Percentiles rank a stretch among this genome's conserved stretches.
phyloP scores from a whole-genome alignment of 306 rosid genomes.

The Hippophae tibetana region DNA sequence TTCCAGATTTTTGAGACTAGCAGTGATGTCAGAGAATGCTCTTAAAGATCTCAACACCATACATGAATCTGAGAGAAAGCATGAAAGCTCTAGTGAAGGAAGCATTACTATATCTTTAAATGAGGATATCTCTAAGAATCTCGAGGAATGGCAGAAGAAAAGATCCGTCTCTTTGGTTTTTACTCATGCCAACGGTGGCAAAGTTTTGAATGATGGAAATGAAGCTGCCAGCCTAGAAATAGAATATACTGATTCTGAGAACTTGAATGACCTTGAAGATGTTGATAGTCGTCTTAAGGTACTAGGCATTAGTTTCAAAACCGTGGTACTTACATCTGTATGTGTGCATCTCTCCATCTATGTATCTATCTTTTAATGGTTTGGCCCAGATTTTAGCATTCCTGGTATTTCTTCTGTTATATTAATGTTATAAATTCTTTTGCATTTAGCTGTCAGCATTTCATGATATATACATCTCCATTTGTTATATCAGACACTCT shows the following conservation, averaged over 20 bases:
- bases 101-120: constrained; percentile 34
- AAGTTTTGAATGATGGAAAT: constrained; percentile 26
- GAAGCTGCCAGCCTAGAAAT: constrained; percentile 63
- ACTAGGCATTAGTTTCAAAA: constrained; percentile 13
- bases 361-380: no score
- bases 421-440: background rate
- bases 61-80: constrained; percentile 61
- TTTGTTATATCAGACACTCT: constrained; percentile 53
- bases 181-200: constrained; percentile 54
- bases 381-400: background rate
- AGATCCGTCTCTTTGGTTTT: constrained; percentile 31
- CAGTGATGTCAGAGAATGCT: constrained; percentile 77
- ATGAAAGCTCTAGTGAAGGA: constrained; percentile 52
- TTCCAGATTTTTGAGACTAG: constrained; percentile 28
- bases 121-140: constrained; percentile 42
- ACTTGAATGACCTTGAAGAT: constrained; percentile 70
- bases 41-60: constrained; percentile 67
- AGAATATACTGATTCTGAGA: constrained; percentile 82
- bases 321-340: background rate
- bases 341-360: background rate
- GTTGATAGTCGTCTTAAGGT: constrained; percentile 66
- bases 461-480: constrained; percentile 13
- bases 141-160: constrained; percentile 49
- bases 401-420: background rate
- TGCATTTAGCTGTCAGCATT: constrained; percentile 4